Conservation (phyloP, 768 basidiomycete genomes). For the Auricularia sp. region DNA sequence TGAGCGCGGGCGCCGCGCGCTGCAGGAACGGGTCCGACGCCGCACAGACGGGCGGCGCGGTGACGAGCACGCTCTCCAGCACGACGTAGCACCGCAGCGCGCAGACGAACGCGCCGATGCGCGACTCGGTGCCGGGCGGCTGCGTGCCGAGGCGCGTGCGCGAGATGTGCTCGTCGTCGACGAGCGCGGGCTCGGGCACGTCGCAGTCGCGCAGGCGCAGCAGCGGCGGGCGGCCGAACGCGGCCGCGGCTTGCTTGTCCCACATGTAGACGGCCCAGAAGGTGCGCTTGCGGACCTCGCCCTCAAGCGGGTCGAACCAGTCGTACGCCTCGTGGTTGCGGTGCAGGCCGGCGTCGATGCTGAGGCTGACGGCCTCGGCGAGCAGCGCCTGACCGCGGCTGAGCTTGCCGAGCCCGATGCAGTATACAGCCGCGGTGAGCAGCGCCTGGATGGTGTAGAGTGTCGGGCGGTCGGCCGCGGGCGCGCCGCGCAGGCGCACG, state of each 20-base stretch:
- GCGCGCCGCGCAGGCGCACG: slow-evolving; percentile 74
- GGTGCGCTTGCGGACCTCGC: slow-evolving; percentile 85
- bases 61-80: slow-evolving; percentile 78
- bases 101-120: slow-evolving; percentile 73
- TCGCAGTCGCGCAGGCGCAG: slow-evolving; percentile 84
- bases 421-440: slow-evolving; percentile 86
- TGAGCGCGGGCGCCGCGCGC: slow-evolving; percentile 58
- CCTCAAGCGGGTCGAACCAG: slow-evolving; percentile 76
- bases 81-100: slow-evolving; percentile 75
- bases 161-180: slow-evolving; percentile 86
- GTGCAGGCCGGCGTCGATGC: slow-evolving; percentile 81
- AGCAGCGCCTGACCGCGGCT: slow-evolving; percentile 80
- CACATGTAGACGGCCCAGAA: slow-evolving; percentile 96
- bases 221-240: slow-evolving; percentile 84
- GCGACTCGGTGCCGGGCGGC: slow-evolving; percentile 59
- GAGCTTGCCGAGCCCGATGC: slow-evolving; percentile 80
- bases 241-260: slow-evolving; percentile 87
- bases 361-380: slow-evolving; percentile 79
- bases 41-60: slow-evolving; percentile 54
- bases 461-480: slow-evolving; percentile 80
- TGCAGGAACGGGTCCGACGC: slow-evolving; percentile 67
- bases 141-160: slow-evolving; percentile 55
- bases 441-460: slow-evolving; percentile 87
- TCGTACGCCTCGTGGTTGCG: slow-evolving; percentile 78
- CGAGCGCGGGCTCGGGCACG: slow-evolving; percentile 72